Conservation (phyloP, 2,329 filamentous ascomycete genomes). For the Phaeosphaeria sp. region DNA sequence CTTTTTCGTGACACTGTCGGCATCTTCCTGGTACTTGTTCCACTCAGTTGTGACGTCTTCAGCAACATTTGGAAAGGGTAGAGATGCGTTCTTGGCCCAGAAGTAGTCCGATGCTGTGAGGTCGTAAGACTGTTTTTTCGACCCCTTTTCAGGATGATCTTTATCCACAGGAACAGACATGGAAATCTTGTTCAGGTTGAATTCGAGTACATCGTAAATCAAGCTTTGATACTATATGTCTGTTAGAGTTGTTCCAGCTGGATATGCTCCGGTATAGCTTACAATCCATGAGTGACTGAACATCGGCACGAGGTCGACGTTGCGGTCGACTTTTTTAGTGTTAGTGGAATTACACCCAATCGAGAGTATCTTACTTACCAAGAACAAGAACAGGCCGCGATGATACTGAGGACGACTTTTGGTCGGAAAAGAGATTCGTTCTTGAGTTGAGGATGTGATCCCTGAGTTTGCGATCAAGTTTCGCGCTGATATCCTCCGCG, state of each 20-base stretch:
- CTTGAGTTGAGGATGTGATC: conserved; percentile 98
- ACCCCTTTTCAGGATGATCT: conserved; percentile 73
- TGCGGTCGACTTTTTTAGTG: conserved; percentile 79
- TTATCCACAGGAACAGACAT: conserved; percentile 86
- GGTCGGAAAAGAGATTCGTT: conserved; percentile 90
- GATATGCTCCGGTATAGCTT: conserved; percentile 1
- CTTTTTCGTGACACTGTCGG: conserved; percentile 91
- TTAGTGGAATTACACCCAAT: conserved; percentile 52
- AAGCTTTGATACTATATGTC: conserved; percentile 72
- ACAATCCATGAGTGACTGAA: conserved; percentile 91
- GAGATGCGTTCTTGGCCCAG: conserved; percentile 89
- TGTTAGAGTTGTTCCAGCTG: conserved; percentile 3
- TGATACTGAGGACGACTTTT: conserved; percentile 64
- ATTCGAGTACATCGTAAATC: conserved; percentile 77
- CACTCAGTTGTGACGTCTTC: conserved; percentile 95
- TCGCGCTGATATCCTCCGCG: conserved; percentile 91
- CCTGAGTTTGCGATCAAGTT: conserved; percentile 91
- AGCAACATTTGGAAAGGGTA: conserved; percentile 93
- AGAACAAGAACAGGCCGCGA: conserved; percentile 89
- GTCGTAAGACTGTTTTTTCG: conserved; percentile 89
- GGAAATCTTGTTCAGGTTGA: conserved; percentile 91
- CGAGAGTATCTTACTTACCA: conserved; percentile 73
- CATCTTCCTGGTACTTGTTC: conserved; percentile 94
- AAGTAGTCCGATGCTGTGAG: conserved; percentile 92
- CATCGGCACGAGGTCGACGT: conserved; percentile 96